Evolutionary conservation across 202 grass and related monocot genomes (phyloP), one percentile per base, ranked within the genome.

Genomic region (Setaria italica): DNA sequence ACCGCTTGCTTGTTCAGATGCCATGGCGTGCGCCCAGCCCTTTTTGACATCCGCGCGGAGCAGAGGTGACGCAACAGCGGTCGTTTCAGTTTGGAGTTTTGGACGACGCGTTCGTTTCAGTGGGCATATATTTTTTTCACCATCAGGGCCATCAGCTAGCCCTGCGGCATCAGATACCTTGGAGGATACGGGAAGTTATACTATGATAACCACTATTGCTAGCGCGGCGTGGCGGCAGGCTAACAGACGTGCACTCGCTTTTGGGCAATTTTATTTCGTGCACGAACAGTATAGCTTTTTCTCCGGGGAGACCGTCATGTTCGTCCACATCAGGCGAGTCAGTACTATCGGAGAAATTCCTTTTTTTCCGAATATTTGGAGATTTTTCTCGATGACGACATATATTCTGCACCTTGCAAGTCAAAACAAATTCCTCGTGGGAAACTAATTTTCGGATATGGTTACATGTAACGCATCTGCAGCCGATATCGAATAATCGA

Each of bases 101-200:
- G 71, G 39, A 17, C 64, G 56, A 54, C n/a, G 29, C 43, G 53
- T 41, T 67, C 39, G 30, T 46, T 56, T 65, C 49, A 58, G 85
- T 88, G 85, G 76, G 89, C 76, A 77, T 72, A 80, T 49, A 17
- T 14, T 3, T 66, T 66, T 48, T 72, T 85, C 82, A 33, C 66
- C 43, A 67, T 91, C 89, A 78, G 55, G 70, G 45, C 10, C n/a
- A 25, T 25, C 25, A 53, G 9, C 12, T 1, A 29, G 47, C 33
- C 47, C 64, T 9, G 32, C 45, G 16, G 86, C 57, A 88, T 88
- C 66, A 16, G 78, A 82, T 88, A 88, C 90, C 78, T 91, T 91
- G 80, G 75, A 87, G 34, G 81, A 69, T 82, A 71, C 63, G 55
- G 80, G 76, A 78, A 67, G 82, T 47, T 60, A 67, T 69, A 63